Percentiles rank a stretch among this genome's conserved stretches.
phyloP scores from a whole-genome alignment of 2,329 filamentous ascomycete species.

The Colletotrichum trifolii region DNA sequence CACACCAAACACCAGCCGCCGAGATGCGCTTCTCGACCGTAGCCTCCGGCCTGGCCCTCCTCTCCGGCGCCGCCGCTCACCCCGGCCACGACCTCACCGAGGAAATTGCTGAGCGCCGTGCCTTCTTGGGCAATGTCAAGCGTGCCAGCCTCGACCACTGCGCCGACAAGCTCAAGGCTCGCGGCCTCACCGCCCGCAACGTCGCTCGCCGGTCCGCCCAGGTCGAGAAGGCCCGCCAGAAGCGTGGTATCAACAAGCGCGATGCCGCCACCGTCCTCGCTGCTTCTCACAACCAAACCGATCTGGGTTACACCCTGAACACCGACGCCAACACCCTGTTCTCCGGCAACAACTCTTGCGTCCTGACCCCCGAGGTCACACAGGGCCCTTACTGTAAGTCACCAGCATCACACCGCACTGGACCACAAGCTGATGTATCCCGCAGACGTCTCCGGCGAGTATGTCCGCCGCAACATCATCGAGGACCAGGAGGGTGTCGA shows the following conservation, averaged over 20 bases:
- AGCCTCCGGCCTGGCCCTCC: conserved; percentile 32
- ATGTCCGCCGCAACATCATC: conserved; percentile 51
- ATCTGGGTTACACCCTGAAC: conserved; percentile 43
- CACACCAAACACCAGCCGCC: background rate
- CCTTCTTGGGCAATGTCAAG: conserved; percentile 54
- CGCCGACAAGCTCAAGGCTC: conserved; percentile 56
- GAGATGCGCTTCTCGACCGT: conserved; percentile 31
- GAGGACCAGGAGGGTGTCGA: conserved; percentile 54
- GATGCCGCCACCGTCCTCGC: conserved; percentile 46
- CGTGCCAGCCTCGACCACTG: conserved; percentile 59
- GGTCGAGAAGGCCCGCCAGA: conserved; percentile 54
- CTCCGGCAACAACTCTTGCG: conserved; percentile 52
- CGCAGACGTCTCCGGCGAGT: conserved; percentile 48
- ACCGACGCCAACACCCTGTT: conserved; percentile 47
- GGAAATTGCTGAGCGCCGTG: conserved; percentile 61
- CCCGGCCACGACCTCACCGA: conserved; percentile 60
- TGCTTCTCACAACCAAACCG: conserved; percentile 49
- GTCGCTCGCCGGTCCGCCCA: conserved; percentile 55
- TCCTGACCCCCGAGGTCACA: conserved; percentile 58
- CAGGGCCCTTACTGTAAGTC: conserved; percentile 58
- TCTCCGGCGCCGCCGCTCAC: conserved; percentile 48
- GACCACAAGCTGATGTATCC: background rate
- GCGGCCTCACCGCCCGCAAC: conserved; percentile 57
- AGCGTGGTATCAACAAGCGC: conserved; percentile 46
- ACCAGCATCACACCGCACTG: background rate